These are phyloP conservation scores for Colletotrichum cereale DNA, from an alignment of 2,329 filamentous ascomycete genomes.

Conservation along the genomic window DNA sequence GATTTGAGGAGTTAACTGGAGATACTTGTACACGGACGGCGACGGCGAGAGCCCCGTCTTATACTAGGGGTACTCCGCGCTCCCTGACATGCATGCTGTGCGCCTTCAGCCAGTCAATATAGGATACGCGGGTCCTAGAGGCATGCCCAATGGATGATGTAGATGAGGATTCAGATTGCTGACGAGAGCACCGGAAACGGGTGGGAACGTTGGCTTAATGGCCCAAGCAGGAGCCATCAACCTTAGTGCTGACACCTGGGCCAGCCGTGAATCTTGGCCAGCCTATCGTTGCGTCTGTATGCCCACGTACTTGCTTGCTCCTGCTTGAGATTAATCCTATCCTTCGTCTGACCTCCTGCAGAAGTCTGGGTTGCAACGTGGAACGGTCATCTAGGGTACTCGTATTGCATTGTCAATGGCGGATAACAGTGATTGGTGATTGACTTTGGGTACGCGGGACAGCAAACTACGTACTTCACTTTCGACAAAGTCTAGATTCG, in stretches of 20 bases:
- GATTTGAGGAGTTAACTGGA: neutral
- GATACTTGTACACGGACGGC: neutral
- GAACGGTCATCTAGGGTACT: neutral
- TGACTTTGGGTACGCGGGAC: neutral
- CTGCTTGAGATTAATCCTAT: neutral
- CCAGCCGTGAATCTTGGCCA: neutral
- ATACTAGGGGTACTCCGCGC: neutral
- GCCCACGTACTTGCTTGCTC: neutral
- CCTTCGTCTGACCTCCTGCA: neutral
- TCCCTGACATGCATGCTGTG: neutral
- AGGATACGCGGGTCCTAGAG: neutral
- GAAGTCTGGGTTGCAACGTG: neutral
- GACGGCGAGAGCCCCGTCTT: slow-evolving; percentile 3
- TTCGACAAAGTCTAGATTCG: neutral
- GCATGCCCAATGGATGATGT: neutral
- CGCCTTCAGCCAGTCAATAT: neutral
- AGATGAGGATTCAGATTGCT: slow-evolving; percentile 21
- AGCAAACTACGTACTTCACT: neutral
- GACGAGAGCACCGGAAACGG: slow-evolving; percentile 21
- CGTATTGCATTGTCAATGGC: too few relatives aligned
- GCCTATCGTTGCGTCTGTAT: slow-evolving; percentile 14
- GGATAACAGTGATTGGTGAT: neutral
- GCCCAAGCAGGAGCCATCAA: neutral
- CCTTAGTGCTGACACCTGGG: slow-evolving; percentile 13
- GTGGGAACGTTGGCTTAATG: neutral